Conservation (phyloP, 352 stramenopile genomes). For the Phytophthora pini region DNA sequence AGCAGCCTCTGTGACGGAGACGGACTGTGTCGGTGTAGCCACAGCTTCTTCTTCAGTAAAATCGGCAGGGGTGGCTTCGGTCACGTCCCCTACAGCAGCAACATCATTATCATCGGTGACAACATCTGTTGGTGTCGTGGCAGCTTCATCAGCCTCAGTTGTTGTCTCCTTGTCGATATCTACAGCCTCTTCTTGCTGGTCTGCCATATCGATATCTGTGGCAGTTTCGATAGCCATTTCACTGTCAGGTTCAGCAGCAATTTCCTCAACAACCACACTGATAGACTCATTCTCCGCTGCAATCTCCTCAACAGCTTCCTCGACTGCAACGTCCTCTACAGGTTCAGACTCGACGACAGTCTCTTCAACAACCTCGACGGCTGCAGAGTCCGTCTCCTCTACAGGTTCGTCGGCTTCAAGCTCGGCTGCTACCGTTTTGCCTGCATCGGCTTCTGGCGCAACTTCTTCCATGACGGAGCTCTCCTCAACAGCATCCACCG, state of each 20-base stretch:
- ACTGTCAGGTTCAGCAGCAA: background rate
- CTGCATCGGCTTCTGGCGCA: slow-evolving; percentile 2
- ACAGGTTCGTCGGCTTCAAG: background rate
- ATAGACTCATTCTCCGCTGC: slow-evolving; percentile 2
- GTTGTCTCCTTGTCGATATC: background rate
- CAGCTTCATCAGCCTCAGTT: background rate
- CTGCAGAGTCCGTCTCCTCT: background rate
- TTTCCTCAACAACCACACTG: background rate
- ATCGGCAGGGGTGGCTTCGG: background rate
- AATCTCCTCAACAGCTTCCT: slow-evolving; percentile 8
- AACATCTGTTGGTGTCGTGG: background rate
- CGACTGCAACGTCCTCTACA: background rate
- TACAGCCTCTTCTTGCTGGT: background rate
- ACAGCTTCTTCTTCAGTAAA: background rate
- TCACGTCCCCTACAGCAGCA: background rate
- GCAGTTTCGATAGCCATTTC: background rate
- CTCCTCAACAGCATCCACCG: background rate
- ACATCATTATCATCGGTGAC: background rate
- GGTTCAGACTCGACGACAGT: background rate
- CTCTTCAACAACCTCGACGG: background rate
- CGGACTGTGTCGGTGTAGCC: background rate
- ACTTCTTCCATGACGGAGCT: slow-evolving; percentile 4
- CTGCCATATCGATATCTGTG: background rate
- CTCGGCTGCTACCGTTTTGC: slow-evolving; percentile 3
- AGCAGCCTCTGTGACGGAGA: background rate